Evolutionary conservation across 371 early-diverging fungal genomes (phyloP), one percentile per base, ranked within the genome.

Genomic region (Smittium culicis): DNA sequence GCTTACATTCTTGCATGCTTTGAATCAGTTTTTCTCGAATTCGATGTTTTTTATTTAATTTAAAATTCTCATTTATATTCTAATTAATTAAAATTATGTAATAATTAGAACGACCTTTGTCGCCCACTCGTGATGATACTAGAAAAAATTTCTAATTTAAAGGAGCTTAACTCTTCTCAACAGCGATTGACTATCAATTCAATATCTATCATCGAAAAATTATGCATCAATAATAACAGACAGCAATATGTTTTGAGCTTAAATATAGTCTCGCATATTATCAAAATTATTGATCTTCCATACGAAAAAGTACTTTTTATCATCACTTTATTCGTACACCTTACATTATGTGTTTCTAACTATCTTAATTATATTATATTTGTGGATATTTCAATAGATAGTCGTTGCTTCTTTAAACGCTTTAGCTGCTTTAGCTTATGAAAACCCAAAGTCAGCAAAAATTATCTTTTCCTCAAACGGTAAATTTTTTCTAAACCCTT

Each of bases 211-310:
- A 57, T 57, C 3, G 57, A 57, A 57, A 57, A 25, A 57, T 27
- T 57, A 14, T 57, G 57, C 25, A 57, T 73, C 25, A 35, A 35
- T 29, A 61, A 71, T 59, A 65, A 69, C 14, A 64, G 66, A 61
- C 65, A 35, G 35, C 25, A 58, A 0, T 29, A 30, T 27, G 63
- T 35, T 32, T 64, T 65, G 25, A 55, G 34, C 71, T 5, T 71
- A 64, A 2, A 65, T 67, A 65, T 68, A 71, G 64, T 74, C 72
- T 31, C 68, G 63, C 61, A 71, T 69, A 0, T 69, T 70, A 54
- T 69, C 75, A 54, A 68, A 72, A 57, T 74, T 71, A 67, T 75
- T 67, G 62, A 65, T 64, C 34, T 67, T 75, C 30, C 74, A 70
- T 61, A 71, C 27, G 57, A 75, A 58, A 69, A 69, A 1, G 75